These are phyloP conservation scores for Psidium guajava DNA, from an alignment of 345 rosid species.

Conservation along the genomic window DNA sequence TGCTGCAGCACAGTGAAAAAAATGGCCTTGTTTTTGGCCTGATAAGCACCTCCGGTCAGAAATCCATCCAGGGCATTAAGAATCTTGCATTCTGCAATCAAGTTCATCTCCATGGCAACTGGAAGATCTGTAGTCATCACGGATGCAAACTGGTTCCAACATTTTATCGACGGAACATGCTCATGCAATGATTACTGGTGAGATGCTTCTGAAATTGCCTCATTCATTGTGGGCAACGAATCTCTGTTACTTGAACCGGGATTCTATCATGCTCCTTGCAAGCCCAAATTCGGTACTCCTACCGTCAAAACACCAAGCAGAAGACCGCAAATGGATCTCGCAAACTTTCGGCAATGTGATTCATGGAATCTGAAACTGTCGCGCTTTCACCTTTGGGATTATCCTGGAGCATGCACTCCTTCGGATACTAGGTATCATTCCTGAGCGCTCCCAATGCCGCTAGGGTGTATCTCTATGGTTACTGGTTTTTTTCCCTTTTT, in stretches of 20 bases:
- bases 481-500: not conserved
- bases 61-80: conserved; percentile 13
- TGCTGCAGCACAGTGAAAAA: not conserved
- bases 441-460: not conserved
- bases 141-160: conserved; percentile 61
- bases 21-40: not conserved
- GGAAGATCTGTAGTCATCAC: not conserved
- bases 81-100: conserved; percentile 53
- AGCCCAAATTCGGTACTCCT: not conserved
- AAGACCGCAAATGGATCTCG: not conserved
- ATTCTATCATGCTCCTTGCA: not conserved
- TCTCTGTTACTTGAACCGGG: not conserved
- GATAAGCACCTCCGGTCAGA: not conserved
- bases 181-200: conserved; percentile 56
- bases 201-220: not conserved
- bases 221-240: not conserved
- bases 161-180: conserved; percentile 43
- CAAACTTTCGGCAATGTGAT: not conserved
- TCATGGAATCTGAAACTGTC: not conserved
- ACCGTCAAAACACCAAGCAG: not conserved
- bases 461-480: not conserved
- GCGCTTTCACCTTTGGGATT: not conserved
- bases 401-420: not conserved
- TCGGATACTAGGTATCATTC: not conserved
- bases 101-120: conserved; percentile 20